phyloP scores from a whole-genome alignment of 2,329 filamentous ascomycete species.

The Pleoardoris graminearum region DNA sequence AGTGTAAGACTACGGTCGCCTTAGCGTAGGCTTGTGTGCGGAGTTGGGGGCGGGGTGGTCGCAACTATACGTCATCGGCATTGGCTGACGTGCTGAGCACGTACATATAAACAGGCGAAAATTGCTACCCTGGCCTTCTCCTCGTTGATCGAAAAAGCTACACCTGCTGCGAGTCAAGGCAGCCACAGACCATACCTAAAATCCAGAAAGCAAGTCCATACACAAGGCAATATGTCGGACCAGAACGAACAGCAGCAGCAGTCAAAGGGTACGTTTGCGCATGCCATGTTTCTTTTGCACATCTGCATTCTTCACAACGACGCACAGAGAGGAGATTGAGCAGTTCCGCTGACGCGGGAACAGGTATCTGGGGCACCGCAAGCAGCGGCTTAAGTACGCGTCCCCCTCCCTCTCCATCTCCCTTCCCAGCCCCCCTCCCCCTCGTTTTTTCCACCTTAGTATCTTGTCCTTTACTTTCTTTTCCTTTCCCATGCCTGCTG shows the following conservation, averaged over 20 bases:
- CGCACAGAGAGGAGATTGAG: no score
- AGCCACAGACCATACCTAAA: no score
- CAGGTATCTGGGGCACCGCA: slow-evolving; percentile 40
- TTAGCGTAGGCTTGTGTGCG: neutral
- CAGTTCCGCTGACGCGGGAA: neutral
- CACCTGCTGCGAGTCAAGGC: no score
- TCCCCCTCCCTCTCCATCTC: no score
- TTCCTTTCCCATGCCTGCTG: no score
- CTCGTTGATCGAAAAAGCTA: no score
- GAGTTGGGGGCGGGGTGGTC: neutral
- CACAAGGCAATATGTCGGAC: slow-evolving; percentile 25
- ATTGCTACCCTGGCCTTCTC: no score
- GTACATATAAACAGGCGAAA: neutral
- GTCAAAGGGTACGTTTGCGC: slow-evolving; percentile 25
- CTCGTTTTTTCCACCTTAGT: neutral
- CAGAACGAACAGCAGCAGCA: slow-evolving; percentile 29
- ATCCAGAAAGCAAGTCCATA: neutral
- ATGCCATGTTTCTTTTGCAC: neutral
- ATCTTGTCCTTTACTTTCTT: no score
- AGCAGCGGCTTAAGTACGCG: slow-evolving; percentile 35
- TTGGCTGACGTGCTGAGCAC: neutral
- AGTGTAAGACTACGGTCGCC: neutral
- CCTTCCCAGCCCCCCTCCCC: no score
- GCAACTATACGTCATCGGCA: neutral
- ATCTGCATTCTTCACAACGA: no score